A percentile compares a stretch with the other conserved stretches of the same genome.
These are phyloP conservation scores for Saccharomycopsis sp. DNA, from an alignment of 805 yeast species.

Conservation along the genomic window DNA sequence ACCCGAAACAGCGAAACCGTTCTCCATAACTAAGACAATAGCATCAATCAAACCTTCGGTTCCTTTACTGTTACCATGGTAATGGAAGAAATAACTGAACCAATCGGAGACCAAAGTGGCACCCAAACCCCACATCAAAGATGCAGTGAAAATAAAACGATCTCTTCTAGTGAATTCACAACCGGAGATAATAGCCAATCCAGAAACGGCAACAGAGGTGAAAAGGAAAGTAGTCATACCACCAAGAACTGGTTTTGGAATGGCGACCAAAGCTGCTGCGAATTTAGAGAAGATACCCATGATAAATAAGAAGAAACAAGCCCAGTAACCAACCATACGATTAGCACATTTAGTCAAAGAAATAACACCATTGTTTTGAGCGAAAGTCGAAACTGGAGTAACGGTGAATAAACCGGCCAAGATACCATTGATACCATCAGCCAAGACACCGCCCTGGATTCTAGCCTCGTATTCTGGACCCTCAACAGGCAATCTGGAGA, in stretches of 20 bases:
- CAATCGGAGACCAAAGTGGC: slow-evolving; percentile 57
- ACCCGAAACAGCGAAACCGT: slow-evolving; percentile 68
- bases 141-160: slow-evolving; percentile 62
- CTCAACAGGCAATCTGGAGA: slow-evolving; percentile 76
- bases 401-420: slow-evolving; percentile 72
- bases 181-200: slow-evolving; percentile 55
- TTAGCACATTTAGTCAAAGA: slow-evolving; percentile 89
- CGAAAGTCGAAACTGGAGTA: slow-evolving; percentile 89
- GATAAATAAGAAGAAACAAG: slow-evolving; percentile 69
- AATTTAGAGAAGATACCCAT: slow-evolving; percentile 88
- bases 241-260: slow-evolving; percentile 74
- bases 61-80: slow-evolving; percentile 51
- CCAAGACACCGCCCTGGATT: slow-evolving; percentile 87
- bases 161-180: slow-evolving; percentile 57
- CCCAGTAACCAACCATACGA: slow-evolving; percentile 72
- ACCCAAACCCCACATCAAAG: slow-evolving; percentile 61
- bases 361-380: slow-evolving; percentile 93
- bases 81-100: slow-evolving; percentile 61
- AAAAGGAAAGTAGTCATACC: slow-evolving; percentile 81
- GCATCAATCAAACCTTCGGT: slow-evolving; percentile 62
- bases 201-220: slow-evolving; percentile 72
- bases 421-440: slow-evolving; percentile 79
- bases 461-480: slow-evolving; percentile 78
- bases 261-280: slow-evolving; percentile 82
- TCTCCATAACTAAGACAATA: slow-evolving; percentile 61